phyloP scores from a whole-genome alignment of 345 rosid species.

The Reutealis trisperma region DNA sequence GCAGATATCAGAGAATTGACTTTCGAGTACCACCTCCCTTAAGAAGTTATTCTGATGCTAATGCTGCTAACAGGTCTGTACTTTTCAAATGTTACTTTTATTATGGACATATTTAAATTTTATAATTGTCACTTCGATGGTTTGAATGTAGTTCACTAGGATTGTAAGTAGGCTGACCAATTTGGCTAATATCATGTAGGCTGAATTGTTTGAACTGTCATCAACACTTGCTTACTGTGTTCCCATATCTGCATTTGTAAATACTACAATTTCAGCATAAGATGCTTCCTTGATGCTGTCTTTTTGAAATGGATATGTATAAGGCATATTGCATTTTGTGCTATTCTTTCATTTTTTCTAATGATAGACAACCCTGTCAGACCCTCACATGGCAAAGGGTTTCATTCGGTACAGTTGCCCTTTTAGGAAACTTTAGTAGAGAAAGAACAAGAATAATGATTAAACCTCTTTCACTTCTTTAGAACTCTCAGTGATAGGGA shows the following conservation, averaged over 20 bases:
- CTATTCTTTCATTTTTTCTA: too few relatives aligned
- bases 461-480: too few relatives aligned
- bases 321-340: background rate
- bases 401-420: too few relatives aligned
- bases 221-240: background rate
- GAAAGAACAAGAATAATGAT: too few relatives aligned
- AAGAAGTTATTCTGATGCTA: conserved; percentile 58
- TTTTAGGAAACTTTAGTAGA: too few relatives aligned
- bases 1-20: conserved; percentile 86
- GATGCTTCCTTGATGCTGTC: background rate
- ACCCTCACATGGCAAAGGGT: too few relatives aligned
- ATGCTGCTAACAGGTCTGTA: conserved; percentile 52
- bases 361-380: too few relatives aligned
- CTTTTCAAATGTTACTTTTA: background rate
- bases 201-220: background rate
- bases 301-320: background rate
- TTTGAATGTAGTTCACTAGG: conserved; percentile 4
- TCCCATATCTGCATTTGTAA: background rate
- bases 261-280: background rate
- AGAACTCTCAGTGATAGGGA: too few relatives aligned
- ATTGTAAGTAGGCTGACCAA: too few relatives aligned
- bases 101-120: background rate
- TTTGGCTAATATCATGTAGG: too few relatives aligned
- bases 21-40: conserved; percentile 82
- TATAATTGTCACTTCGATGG: background rate